A percentile compares a stretch with the other conserved stretches of the same genome.
phyloP scores from a whole-genome alignment of 345 rosid species.

The Psidium friedrichsthalianum region DNA sequence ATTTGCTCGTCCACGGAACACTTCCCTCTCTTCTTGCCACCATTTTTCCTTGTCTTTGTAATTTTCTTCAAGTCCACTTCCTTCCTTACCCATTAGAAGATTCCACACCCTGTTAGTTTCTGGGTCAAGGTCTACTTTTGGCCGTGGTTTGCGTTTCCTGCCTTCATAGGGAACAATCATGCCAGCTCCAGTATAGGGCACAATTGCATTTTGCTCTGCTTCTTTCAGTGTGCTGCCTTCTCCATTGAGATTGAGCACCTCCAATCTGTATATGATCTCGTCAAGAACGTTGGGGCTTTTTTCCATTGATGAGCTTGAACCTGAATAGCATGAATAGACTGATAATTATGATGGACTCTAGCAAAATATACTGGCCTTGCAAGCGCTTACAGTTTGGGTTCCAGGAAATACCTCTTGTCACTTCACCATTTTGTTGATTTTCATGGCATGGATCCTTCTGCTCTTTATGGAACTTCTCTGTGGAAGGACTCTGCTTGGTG shows the following conservation, averaged over 20 bases:
- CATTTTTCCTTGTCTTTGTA: constrained; percentile 48
- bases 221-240: constrained; percentile 12
- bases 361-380: neutral
- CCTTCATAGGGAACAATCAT: constrained; percentile 47
- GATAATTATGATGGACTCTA: neutral
- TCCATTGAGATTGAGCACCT: constrained; percentile 29
- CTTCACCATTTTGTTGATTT: neutral
- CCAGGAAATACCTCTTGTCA: neutral
- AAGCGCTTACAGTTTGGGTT: neutral
- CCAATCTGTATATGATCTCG: constrained; percentile 35
- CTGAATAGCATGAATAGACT: constrained; percentile 4
- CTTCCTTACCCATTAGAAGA: constrained; percentile 72
- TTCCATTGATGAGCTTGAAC: constrained; percentile 25
- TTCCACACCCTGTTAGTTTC: constrained; percentile 87
- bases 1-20: constrained; percentile 66
- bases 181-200: constrained; percentile 46
- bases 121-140: constrained; percentile 83
- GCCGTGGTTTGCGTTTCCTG: constrained; percentile 58
- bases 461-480: constrained; percentile 6
- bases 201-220: constrained; percentile 46
- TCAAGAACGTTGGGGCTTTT: constrained; percentile 15
- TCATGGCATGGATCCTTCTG: neutral
- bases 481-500: neutral
- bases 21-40: constrained; percentile 85
- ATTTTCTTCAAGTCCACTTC: constrained; percentile 25